Evolutionary conservation across 139 green algal species (phyloP).

Genomic region (Raphidocelis subcapitata): DNA sequence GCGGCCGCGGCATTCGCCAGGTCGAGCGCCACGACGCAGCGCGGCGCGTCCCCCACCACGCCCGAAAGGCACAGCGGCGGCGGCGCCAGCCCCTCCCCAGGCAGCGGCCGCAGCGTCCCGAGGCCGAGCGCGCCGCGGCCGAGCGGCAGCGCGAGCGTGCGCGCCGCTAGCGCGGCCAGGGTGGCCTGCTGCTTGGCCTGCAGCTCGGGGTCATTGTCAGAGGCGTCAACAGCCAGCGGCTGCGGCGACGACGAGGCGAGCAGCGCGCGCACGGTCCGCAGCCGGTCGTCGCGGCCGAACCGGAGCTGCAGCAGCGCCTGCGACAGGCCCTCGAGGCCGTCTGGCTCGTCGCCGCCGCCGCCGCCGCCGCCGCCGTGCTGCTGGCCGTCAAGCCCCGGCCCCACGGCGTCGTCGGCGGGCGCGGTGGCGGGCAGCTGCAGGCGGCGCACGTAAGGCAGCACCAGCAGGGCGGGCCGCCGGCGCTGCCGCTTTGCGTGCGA

Average conservation of each 20-base stretch:
- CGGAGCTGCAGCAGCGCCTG: slow-evolving; percentile 38
- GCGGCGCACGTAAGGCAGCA: slow-evolving; percentile 51
- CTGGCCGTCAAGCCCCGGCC: too few species aligned
- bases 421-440: slow-evolving; percentile 32
- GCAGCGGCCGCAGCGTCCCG: slow-evolving; percentile 45
- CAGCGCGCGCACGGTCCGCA: slow-evolving; percentile 58
- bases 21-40: slow-evolving; percentile 70
- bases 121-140: slow-evolving; percentile 82
- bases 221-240: slow-evolving; percentile 23
- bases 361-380: too few species aligned
- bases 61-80: slow-evolving; percentile 77
- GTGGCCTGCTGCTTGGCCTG: slow-evolving; percentile 35
- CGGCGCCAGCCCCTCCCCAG: slow-evolving; percentile 76
- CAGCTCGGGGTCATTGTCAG: slow-evolving; percentile 51
- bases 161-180: slow-evolving; percentile 65
- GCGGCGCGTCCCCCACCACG: not conserved
- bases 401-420: too few species aligned
- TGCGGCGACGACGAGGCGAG: slow-evolving; percentile 25
- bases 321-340: not conserved
- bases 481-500: not conserved
- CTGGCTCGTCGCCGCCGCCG: not conserved
- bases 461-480: not conserved
- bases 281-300: slow-evolving; percentile 73
- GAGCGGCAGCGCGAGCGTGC: slow-evolving; percentile 78
- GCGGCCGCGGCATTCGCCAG: slow-evolving; percentile 47